These are phyloP conservation scores for Grigorovia transvaalensis DNA, from an alignment of 805 yeast species.

Conservation along the genomic window DNA sequence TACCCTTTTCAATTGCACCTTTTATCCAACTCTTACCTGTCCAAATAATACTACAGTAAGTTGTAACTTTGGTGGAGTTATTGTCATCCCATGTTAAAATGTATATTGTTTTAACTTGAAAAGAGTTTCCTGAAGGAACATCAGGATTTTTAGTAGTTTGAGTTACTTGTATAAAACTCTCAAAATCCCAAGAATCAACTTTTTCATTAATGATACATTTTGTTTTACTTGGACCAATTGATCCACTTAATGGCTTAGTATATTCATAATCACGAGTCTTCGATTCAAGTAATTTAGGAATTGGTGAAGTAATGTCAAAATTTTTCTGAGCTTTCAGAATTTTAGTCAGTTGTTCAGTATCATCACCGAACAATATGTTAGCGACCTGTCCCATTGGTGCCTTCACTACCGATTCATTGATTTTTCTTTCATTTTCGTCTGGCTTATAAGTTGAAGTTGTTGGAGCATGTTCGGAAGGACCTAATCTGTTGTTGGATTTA, in stretches of 20 bases:
- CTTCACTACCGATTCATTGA: slow-evolving; percentile 41
- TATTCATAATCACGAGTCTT: slow-evolving; percentile 43
- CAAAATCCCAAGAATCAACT: slow-evolving; percentile 42
- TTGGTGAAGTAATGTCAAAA: slow-evolving; percentile 39
- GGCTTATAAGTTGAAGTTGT: slow-evolving; percentile 37
- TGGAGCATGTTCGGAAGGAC: slow-evolving; percentile 40
- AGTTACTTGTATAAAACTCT: slow-evolving; percentile 37
- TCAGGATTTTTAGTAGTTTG: slow-evolving; percentile 65
- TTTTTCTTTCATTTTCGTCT: slow-evolving; percentile 41
- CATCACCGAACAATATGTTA: slow-evolving; percentile 52
- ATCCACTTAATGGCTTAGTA: slow-evolving; percentile 51
- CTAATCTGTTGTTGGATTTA: slow-evolving; percentile 7
- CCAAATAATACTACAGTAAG: slow-evolving; percentile 57
- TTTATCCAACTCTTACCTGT: slow-evolving; percentile 69
- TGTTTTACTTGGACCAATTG: slow-evolving; percentile 73
- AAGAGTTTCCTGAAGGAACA: slow-evolving; percentile 70
- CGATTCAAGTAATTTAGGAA: slow-evolving; percentile 31
- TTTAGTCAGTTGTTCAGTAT: slow-evolving; percentile 34
- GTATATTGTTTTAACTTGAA: slow-evolving; percentile 48
- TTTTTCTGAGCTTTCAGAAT: slow-evolving; percentile 55
- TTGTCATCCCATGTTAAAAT: slow-evolving; percentile 53
- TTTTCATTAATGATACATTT: slow-evolving; percentile 53
- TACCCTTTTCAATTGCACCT: slow-evolving; percentile 63
- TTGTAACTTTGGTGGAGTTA: slow-evolving; percentile 42
- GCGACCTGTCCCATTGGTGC: slow-evolving; percentile 61